Evolutionary conservation across 495 filamentous ascomycete species (phyloP), one percentile per base, ranked within the genome.

Genomic region (Penicillium bialowiezense): DNA sequence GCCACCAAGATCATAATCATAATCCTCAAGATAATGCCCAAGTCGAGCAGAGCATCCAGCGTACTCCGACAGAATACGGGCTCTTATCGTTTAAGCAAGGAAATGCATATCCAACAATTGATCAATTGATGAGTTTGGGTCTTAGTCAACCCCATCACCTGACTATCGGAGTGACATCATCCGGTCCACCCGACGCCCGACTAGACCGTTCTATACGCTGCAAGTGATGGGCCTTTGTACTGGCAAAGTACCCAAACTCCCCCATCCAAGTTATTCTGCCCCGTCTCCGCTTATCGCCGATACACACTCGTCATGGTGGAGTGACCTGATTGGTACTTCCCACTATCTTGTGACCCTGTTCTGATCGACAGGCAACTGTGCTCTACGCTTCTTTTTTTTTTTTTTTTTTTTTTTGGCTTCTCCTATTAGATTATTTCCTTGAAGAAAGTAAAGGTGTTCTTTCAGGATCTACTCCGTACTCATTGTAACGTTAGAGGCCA

Each of bases 321-420:
- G 45, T 40, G 23, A 35, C 48, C 14, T 45, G 56, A 58, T 55
- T 54, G 58, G 41, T 38, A 48, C 53, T 57, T 60, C 41, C 44
- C 28, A 37, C 24, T 24, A 48, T 43, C 56, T 50, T 60, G 57
- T 60, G 54, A 53, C 52, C 52, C 44, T 56, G 19, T 35, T 56
- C 12, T 64, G 62, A 65, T 65, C 62, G 62, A 50, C 62, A 65
- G 62, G 62, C 62, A 62, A 65, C 56, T 37, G 35, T 36, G 13
- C 9, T 20, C 18, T 17, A 29, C 44, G 38, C 18, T 41, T 15
- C n/a, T 31, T 7, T 47, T 41, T 36, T 9, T 36, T 12, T 20
- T 32, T 41, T 42, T 23, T 39, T 39, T 2, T 39, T 39, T 21
- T 39, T 39, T 9, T 39, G n/a, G n/a, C n/a, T n/a, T n/a, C n/a